Percentiles rank a stretch among this genome's conserved stretches.
These are phyloP conservation scores for Amaranthus tricolor DNA, from an alignment of 179 eudicot species.

Conservation along the genomic window DNA sequence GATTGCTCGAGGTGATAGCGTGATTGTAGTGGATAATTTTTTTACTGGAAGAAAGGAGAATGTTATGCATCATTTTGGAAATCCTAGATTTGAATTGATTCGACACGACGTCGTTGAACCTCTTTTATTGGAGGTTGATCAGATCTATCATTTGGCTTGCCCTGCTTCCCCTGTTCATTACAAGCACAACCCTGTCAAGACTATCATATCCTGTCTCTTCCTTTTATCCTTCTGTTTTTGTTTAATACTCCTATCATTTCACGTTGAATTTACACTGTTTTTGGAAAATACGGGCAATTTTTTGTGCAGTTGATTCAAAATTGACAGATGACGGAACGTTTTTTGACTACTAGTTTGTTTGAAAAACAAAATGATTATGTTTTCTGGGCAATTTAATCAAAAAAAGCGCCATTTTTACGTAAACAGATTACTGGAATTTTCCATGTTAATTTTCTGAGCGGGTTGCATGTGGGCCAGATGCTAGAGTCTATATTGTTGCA, in stretches of 20 bases:
- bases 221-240: neutral
- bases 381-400: neutral
- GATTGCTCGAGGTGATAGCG: constrained; percentile 80
- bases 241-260: neutral
- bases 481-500: neutral
- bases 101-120: constrained; percentile 99
- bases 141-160: constrained; percentile 96
- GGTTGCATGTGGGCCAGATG: constrained; percentile 4
- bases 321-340: neutral
- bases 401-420: neutral
- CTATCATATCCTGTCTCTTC: constrained; percentile 78
- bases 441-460: neutral
- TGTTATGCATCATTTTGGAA: constrained; percentile 83
- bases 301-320: neutral
- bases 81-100: constrained; percentile 85
- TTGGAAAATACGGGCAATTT: neutral
- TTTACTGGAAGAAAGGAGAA: constrained; percentile 92
- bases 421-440: neutral
- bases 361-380: neutral
- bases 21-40: constrained; percentile 89
- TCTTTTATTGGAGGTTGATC: constrained; percentile 77
- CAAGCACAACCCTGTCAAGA: constrained; percentile 94
- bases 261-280: neutral
- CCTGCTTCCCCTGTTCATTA: constrained; percentile 98
- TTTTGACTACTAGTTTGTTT: neutral